Conservation (phyloP, 1,284 basidiomycete species). For the Trichosporon coremiiforme region DNA sequence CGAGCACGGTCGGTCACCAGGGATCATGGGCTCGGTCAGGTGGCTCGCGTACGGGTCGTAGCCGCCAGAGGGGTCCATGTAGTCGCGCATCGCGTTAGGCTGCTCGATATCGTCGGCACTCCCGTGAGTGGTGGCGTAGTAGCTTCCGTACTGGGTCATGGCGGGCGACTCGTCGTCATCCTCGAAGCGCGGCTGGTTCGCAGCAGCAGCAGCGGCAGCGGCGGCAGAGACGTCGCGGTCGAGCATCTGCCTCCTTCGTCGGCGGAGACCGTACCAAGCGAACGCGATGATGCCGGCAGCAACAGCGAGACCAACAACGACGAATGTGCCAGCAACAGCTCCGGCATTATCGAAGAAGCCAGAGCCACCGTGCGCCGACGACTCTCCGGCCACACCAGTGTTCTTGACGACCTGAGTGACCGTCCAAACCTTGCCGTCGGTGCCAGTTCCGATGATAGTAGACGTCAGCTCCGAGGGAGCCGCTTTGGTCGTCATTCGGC, state of each 20-base stretch:
- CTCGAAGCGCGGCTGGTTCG: conserved; percentile 46
- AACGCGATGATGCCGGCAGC: conserved; percentile 52
- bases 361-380: conserved; percentile 29
- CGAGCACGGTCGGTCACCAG: conserved; percentile 36
- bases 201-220: conserved; percentile 54
- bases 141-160: conserved; percentile 52
- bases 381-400: conserved; percentile 35
- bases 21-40: conserved; percentile 21
- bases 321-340: conserved; percentile 57
- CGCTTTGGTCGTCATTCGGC: conserved; percentile 1
- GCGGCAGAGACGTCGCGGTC: conserved; percentile 58
- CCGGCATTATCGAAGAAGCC: conserved; percentile 56
- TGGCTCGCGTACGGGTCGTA: conserved; percentile 55
- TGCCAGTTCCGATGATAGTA: conserved; percentile 32
- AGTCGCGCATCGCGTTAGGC: conserved; percentile 41
- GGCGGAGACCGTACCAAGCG: conserved; percentile 51
- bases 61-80: conserved; percentile 53
- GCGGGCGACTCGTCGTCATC: conserved; percentile 53
- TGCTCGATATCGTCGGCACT: conserved; percentile 28
- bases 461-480: conserved; percentile 5
- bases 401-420: conserved; percentile 49
- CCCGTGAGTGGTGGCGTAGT: conserved; percentile 43
- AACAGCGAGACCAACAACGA: conserved; percentile 55
- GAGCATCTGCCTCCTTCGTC: conserved; percentile 52
- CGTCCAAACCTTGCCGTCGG: conserved; percentile 39